A percentile compares a stretch with the other conserved stretches of the same genome.
phyloP scores from a whole-genome alignment of 176 grass and related monocot genomes.

The Triticum urartu region DNA sequence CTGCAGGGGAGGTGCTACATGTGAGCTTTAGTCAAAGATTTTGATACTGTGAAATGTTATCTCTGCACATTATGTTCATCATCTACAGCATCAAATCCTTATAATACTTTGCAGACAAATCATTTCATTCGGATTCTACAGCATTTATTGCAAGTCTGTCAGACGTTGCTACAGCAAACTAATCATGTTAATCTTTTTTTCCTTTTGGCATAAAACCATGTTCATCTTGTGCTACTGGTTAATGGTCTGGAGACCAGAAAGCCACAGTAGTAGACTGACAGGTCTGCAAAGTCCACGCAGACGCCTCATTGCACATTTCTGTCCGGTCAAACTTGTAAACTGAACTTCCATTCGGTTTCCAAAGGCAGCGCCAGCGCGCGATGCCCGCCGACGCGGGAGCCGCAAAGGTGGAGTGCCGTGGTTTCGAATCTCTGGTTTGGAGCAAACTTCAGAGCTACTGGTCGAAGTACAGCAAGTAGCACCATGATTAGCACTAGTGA shows the following conservation, averaged over 20 bases:
- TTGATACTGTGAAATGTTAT: neutral
- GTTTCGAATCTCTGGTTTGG: neutral
- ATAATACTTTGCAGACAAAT: neutral
- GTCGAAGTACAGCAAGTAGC: neutral
- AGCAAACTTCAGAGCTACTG: neutral
- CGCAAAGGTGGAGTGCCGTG: neutral
- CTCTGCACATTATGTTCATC: neutral
- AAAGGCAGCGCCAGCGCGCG: neutral
- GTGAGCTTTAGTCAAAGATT: slow-evolving; percentile 14
- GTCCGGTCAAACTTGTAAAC: slow-evolving; percentile 14
- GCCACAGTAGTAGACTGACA: neutral
- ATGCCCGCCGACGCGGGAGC: neutral
- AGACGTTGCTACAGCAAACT: neutral
- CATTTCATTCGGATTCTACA: neutral
- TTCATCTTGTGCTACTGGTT: neutral
- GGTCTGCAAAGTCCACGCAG: neutral
- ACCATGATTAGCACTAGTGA: neutral
- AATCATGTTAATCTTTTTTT: neutral
- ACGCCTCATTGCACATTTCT: neutral
- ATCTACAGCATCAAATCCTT: neutral
- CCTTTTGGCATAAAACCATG: neutral
- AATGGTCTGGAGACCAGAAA: neutral
- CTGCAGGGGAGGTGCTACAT: neutral
- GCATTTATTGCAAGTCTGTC: too few species aligned
- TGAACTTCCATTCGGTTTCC: neutral